phyloP scores from a whole-genome alignment of 257 asterid genomes.

The Penstemon eatonii region DNA sequence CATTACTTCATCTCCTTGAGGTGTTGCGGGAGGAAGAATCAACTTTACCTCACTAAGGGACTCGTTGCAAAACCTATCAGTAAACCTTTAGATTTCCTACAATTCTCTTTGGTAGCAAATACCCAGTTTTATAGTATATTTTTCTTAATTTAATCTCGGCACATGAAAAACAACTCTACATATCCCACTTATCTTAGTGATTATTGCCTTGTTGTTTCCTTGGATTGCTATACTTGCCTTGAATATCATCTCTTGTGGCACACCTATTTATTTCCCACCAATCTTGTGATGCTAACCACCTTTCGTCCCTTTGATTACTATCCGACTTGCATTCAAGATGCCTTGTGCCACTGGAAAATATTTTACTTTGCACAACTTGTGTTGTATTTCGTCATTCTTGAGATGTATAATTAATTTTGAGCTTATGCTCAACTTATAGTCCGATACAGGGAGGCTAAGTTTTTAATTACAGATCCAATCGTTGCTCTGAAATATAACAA shows the following conservation, averaged over 20 bases:
- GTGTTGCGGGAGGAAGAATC: slow-evolving; percentile 1
- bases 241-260: neutral
- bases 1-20: slow-evolving; percentile 10
- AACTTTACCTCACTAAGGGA: neutral
- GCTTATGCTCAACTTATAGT: neutral
- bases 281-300: no score
- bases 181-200: slow-evolving; percentile 2
- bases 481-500: neutral
- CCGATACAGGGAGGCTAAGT: neutral
- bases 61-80: neutral
- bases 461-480: neutral
- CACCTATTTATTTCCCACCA: neutral
- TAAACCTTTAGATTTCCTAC: neutral
- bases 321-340: slow-evolving; percentile 7
- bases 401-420: neutral
- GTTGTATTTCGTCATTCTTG: neutral
- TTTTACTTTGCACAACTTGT: neutral
- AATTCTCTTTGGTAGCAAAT: neutral
- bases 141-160: no score
- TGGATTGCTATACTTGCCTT: neutral
- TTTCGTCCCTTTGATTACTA: neutral
- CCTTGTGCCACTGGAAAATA: neutral
- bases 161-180: neutral
- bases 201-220: neutral
- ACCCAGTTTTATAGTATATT: no score